Base-by-base conservation (phyloP, 805 yeast genomes). In the Martiniozyma abietophila region DNA sequence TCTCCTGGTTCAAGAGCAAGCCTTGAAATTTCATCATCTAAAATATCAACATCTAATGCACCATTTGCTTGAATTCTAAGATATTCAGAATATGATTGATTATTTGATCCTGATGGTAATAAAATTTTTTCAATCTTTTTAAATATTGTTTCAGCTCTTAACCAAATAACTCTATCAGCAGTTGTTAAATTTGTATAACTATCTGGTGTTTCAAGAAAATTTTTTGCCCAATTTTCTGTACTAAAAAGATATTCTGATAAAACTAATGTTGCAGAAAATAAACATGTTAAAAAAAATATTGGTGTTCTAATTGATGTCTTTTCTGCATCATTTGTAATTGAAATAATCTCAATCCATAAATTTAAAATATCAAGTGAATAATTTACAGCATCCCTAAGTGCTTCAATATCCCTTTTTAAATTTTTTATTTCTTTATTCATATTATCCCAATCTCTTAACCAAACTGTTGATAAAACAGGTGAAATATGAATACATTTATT, bases 271-370 rank as follows among this genome's bases (percentile, higher is more conserved):
- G 85, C 62, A 1, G 79, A 70, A 48, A 78, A 78, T 18, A 79
- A 67, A 50, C 85, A 76, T 1, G 85, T 75, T 20, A 80, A 67
- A 47, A 81, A 77, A 52, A 78, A 80, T 18, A 80, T 80, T 2
- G 92, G 92, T 0, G 89, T 79, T 43, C 85, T 62, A 21, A 79
- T 66, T 1, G 83, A 73, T 0, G 81, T 74, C 49, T 73, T 71
- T 42, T 73, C 77, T 1, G 80, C 76, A 50, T 78, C 80, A 34
- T 71, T 69, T 19, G 69, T 69, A 32, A 75, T 71, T 3, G 79
- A 69, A n/a, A 78, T 75, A 32, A 78, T 74, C 42, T 75, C 80
- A 31, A 74, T 72, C 94, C 92, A 81, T 26, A 80, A 58, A 39
- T 75, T 69, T 35, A 81, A 61, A 19, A 80, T 69, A 40, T 69